Conservation (phyloP, 2,329 filamentous ascomycete genomes). For the Hortaea sp. region DNA sequence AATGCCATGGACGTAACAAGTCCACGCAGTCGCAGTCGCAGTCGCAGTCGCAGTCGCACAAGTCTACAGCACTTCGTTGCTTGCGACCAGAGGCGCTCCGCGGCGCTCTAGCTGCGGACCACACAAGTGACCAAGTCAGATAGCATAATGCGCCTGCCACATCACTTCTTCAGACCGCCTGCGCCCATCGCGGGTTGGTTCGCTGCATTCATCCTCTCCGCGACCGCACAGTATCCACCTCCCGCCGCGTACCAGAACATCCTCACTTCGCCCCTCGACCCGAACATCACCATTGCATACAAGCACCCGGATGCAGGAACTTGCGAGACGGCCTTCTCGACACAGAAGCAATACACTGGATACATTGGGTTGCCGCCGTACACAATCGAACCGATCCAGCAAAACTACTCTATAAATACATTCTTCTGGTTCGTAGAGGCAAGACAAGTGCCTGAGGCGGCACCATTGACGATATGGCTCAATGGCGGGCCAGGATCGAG, state of each 20-base stretch:
- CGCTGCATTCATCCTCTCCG: conserved; percentile 9
- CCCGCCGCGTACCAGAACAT: conserved; percentile 38
- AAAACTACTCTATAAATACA: conserved; percentile 50
- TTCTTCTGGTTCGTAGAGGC: conserved; percentile 59
- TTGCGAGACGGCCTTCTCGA: conserved; percentile 54
- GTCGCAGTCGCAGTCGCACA: too few species aligned
- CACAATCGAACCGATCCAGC: conserved; percentile 36
- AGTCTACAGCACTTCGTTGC: too few species aligned
- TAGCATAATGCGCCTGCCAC: neutral
- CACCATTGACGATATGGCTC: conserved; percentile 52
- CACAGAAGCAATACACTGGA: conserved; percentile 60
- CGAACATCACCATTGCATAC: conserved; percentile 57
- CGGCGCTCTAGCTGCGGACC: neutral
- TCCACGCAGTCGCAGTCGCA: too few species aligned
- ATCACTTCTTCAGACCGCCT: conserved; percentile 8
- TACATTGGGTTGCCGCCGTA: conserved; percentile 51
- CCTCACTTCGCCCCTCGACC: conserved; percentile 52
- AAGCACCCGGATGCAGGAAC: conserved; percentile 50
- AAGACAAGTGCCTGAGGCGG: conserved; percentile 40
- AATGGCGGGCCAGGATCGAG: conserved; percentile 50
- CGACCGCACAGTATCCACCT: conserved; percentile 30
- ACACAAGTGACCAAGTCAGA: neutral
- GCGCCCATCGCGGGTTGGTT: conserved; percentile 17
- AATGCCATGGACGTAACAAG: too few species aligned
- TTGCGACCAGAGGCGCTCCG: neutral